Evolutionary conservation across 768 basidiomycete genomes (phyloP), one percentile per base, ranked within the genome.

Genomic region (Clathrus columnatus): DNA sequence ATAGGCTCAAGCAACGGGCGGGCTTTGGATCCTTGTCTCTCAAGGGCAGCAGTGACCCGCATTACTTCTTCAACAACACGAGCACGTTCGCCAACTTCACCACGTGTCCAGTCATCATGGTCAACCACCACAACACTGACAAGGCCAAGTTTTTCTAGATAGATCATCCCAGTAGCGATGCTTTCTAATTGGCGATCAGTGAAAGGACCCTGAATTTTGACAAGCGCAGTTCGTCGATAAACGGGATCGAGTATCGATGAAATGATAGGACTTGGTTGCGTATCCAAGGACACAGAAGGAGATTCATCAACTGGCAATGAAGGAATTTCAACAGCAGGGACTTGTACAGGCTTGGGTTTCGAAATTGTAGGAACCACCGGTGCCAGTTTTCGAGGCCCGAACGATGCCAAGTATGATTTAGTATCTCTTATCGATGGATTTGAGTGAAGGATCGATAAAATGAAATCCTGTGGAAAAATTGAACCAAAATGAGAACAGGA

Each of bases 141-240:
- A 18, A 99, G 78, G 1, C 96, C 96, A 17, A 98, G 84, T 66
- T 94, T 95, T 68, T 95, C 90, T 47, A 99, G 81, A 67, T 96
- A 93, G 41, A 94, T 89, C 73, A 99, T 81, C 51, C 96, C 96
- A 41, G 86, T 81, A 41, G 87, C 84, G 61, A 99, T 91, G 67
- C 93, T 94, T 61, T 95, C 90, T 56, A 98, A 81, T 63, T 97
- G 96, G 7, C 83, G 78, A 69, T 95, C 87, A 8, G 83, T 87
- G 66, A 98, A 98, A 2, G 96, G 96, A 8, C 94, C 92, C 68
- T 98, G 96, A 2, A 98, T 73, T 71, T 98, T 98, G 62, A 99
- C 94, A 16, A 99, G 82, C 4, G 94, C 92, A 0, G 96, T 95
- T 51, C 91, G 85, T 44, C 83, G 79, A 56, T 82, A 73, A 51